Conservation (phyloP, 164 flowering plant genomes). For the Taxillus chinensis region DNA sequence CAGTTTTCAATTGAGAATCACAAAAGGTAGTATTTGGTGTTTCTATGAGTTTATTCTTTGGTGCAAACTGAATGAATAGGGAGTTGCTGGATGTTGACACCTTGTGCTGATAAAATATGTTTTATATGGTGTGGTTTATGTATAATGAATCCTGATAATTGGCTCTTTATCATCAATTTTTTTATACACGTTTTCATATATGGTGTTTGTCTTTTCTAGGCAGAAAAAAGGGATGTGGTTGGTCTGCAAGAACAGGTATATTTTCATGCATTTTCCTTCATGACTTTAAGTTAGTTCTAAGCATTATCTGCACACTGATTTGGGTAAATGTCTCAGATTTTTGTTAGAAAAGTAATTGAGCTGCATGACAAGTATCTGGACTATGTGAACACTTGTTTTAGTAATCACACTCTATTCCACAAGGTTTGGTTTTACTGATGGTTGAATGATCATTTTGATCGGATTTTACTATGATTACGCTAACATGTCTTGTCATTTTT, state of each 20-base stretch:
- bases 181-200: too few relatives aligned
- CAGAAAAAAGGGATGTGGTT: constrained; percentile 68
- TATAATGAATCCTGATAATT: too few relatives aligned
- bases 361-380: constrained; percentile 29
- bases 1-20: too few relatives aligned
- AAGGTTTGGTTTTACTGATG: constrained; percentile 16
- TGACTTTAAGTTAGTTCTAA: neutral
- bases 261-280: neutral
- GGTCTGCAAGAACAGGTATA: constrained; percentile 86
- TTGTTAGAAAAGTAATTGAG: constrained; percentile 28
- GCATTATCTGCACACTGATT: constrained; percentile 5
- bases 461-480: neutral
- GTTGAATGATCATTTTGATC: neutral
- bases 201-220: constrained; percentile 26
- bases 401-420: constrained; percentile 18
- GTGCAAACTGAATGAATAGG: too few relatives aligned
- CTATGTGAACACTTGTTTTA: constrained; percentile 23
- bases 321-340: constrained; percentile 15
- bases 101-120: too few relatives aligned
- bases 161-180: too few relatives aligned
- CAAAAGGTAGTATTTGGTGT: too few relatives aligned
- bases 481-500: constrained; percentile 6
- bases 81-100: too few relatives aligned
- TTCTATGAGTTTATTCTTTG: too few relatives aligned
- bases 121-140: too few relatives aligned